Evolutionary conservation across 257 asterid genomes (phyloP), one percentile per base, ranked within the genome.

Genomic region (Parsonsia alboflavescens): DNA sequence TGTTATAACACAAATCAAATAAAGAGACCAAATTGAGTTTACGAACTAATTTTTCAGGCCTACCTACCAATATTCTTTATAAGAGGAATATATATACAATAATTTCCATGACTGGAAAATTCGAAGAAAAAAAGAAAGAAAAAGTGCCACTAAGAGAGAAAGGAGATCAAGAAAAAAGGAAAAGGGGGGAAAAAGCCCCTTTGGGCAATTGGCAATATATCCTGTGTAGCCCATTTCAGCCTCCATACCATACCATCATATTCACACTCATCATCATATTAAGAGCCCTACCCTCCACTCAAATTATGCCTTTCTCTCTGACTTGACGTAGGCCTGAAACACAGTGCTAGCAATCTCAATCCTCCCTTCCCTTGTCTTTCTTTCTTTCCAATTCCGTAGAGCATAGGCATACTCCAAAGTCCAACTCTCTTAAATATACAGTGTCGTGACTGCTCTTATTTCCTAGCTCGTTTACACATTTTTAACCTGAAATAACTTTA

Each of bases 181-280:
- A 72, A 7, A n/a, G 30, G 1, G 28, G 39, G 39, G 7, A 62
- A 62, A 62, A 36, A 64, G 5, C 13, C 69, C 49, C 16, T 17
- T 36, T 15, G 48, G 21, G 69, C 42, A 33, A 28, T 17, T 50
- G 58, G 30, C 54, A n/a, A 64, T 33, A 33, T 33, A 30, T 50
- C 42, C 39, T 33, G n/a, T 50, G 67, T 69, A 64, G 64, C 53
- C 71, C 71, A 69, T 58, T 69, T 71, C 75, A 76, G 19, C 13
- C 26, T 46, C 70, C 53, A 59, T 33, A 33, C 75, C 63, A 61
- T 28, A 53, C 13, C 16, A 45, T 50, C 49, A 45, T 7, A 17
- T 3, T 49, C 17, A 49, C 17, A 5, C 17, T 50, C 56, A 50
- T 16, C n/a, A 50, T 50, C 57, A 52, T 50, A 17, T 13, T 13